A percentile compares a stretch with the other conserved stretches of the same genome.
These are phyloP conservation scores for Oryza glumipatula DNA, from an alignment of 176 grass and related monocot genomes.

Conservation along the genomic window DNA sequence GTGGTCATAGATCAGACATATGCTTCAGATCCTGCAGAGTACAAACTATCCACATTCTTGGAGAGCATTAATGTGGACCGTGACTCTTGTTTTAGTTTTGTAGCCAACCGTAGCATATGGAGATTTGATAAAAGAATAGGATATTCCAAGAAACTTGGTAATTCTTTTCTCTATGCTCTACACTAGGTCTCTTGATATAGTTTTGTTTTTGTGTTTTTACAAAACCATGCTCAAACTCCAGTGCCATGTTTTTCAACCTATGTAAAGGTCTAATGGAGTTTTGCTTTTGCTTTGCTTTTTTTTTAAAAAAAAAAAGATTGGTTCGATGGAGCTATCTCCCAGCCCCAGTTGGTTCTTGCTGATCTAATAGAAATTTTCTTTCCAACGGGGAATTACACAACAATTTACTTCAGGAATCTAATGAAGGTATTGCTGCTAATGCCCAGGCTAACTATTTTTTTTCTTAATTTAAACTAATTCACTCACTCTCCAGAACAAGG, in stretches of 20 bases:
- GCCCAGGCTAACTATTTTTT: background rate
- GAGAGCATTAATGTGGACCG: slow-evolving; percentile 70
- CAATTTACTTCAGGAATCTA: slow-evolving; percentile 88
- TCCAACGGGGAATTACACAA: slow-evolving; percentile 78
- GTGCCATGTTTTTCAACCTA: slow-evolving; percentile 1
- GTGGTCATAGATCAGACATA: slow-evolving; percentile 94
- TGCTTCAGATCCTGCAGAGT: slow-evolving; percentile 57
- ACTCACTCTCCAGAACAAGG: slow-evolving; percentile 5
- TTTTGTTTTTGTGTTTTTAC: background rate
- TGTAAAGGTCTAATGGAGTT: slow-evolving; percentile 28
- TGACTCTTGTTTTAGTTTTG: slow-evolving; percentile 71
- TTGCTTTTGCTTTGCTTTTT: slow-evolving; percentile 41
- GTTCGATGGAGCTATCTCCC: slow-evolving; percentile 90
- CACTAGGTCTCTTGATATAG: background rate
- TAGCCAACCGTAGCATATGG: slow-evolving; percentile 82
- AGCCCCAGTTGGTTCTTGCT: slow-evolving; percentile 90
- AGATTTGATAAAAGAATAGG: slow-evolving; percentile 84
- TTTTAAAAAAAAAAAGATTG: slow-evolving; percentile 55
- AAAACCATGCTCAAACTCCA: slow-evolving; percentile 19
- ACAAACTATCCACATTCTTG: slow-evolving; percentile 83
- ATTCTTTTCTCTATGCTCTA: slow-evolving; percentile 23
- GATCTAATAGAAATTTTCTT: slow-evolving; percentile 90
- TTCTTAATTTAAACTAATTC: slow-evolving; percentile 16
- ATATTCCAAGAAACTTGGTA: slow-evolving; percentile 64
- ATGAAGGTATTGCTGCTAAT: slow-evolving; percentile 60